Percentiles rank a stretch among this genome's conserved stretches.
Evolutionary conservation across 1,139 yeast genomes (phyloP).

Genomic region (Diutina ranongensis): DNA sequence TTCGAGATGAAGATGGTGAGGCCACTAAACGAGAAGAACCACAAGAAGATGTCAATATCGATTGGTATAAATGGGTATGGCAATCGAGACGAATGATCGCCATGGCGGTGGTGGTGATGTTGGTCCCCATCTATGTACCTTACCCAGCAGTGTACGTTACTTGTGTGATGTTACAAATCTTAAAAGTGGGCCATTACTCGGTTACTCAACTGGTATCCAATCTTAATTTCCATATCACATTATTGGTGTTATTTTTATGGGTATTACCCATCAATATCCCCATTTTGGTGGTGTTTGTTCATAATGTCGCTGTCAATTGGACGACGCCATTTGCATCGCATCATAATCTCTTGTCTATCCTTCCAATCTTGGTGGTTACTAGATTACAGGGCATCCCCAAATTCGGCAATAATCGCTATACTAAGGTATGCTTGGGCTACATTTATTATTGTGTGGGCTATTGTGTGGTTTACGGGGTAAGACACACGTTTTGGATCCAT

Average conservation of each 20-base stretch:
- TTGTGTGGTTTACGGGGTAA: slow-evolving; percentile 50
- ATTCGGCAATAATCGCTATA: slow-evolving; percentile 6
- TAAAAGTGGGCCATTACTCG: slow-evolving; percentile 18
- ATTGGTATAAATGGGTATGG: not conserved
- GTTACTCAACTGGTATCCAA: not conserved
- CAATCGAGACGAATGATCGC: not conserved
- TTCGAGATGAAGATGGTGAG: not conserved
- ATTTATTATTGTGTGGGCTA: slow-evolving; percentile 37
- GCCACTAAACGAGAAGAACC: not conserved
- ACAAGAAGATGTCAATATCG: not conserved
- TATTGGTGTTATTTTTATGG: slow-evolving; percentile 36
- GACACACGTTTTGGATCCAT: slow-evolving; percentile 63
- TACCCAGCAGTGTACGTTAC: slow-evolving; percentile 67
- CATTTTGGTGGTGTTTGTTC: slow-evolving; percentile 56
- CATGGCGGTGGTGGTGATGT: not conserved
- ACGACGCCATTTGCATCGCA: slow-evolving; percentile 68
- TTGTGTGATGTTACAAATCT: slow-evolving; percentile 40
- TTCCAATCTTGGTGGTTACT: slow-evolving; percentile 43
- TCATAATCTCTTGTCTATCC: slow-evolving; percentile 56
- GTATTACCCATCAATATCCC: slow-evolving; percentile 60
- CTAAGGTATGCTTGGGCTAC: slow-evolving; percentile 9
- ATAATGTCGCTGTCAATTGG: slow-evolving; percentile 60
- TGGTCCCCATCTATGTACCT: slow-evolving; percentile 55
- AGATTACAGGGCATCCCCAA: not conserved
- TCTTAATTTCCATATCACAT: slow-evolving; percentile 41